These are phyloP conservation scores for Heliosperma pusillum DNA, from an alignment of 148 eudicot genomes.

Conservation along the genomic window DNA sequence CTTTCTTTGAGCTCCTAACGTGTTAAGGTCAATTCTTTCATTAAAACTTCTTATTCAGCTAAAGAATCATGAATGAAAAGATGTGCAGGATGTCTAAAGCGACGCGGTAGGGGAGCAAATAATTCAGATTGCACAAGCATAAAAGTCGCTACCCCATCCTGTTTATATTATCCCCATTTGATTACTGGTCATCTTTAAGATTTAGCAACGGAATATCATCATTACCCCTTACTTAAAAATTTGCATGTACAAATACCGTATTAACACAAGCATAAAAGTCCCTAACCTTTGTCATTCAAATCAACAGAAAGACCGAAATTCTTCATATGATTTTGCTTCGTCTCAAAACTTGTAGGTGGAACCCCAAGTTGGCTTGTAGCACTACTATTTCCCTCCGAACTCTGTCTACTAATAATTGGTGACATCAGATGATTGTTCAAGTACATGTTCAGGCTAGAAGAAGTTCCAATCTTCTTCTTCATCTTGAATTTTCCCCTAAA, in stretches of 20 bases:
- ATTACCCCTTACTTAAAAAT: not conserved
- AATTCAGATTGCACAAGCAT: no score
- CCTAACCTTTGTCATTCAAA: slow-evolving; percentile 52
- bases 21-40: no score
- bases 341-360: slow-evolving; percentile 43
- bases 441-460: slow-evolving; percentile 64
- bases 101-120: no score
- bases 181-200: no score
- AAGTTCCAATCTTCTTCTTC: slow-evolving; percentile 60
- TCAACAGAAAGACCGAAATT: slow-evolving; percentile 42
- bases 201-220: not conserved
- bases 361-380: slow-evolving; percentile 51
- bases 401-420: slow-evolving; percentile 38
- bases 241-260: not conserved
- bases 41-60: no score
- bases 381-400: slow-evolving; percentile 39
- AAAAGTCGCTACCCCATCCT: no score
- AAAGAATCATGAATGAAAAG: no score
- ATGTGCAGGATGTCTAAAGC: no score
- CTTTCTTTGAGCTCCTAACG: no score
- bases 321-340: slow-evolving; percentile 38
- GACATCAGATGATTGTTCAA: slow-evolving; percentile 49
- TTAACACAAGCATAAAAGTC: no score
- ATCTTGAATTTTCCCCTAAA: slow-evolving; percentile 86
- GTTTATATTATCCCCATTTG: no score